Conservation (phyloP, 106 monocot genomes). For the Apostasia ramifera region DNA sequence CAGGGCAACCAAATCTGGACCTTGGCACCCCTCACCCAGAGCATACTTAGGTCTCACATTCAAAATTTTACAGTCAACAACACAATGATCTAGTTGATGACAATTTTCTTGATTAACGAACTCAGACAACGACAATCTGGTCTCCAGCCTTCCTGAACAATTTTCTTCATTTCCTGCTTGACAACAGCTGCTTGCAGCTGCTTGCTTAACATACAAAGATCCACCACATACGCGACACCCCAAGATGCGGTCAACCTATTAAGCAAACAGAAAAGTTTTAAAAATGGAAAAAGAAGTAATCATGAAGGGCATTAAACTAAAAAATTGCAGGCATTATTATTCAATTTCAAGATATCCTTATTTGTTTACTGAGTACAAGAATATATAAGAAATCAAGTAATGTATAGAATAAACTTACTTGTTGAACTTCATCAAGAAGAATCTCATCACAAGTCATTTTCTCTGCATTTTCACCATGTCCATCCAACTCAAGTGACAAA, state of each 20-base stretch:
- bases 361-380: too few relatives aligned
- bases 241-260: constrained; percentile 86
- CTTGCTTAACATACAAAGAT: constrained; percentile 9
- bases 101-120: constrained; percentile 7
- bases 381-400: background rate
- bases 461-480: constrained; percentile 29
- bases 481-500: constrained; percentile 15
- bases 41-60: constrained; percentile 1
- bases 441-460: constrained; percentile 8
- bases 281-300: too few relatives aligned
- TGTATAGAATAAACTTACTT: constrained; percentile 24
- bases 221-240: constrained; percentile 64
- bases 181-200: constrained; percentile 6
- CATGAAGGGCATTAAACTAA: too few relatives aligned
- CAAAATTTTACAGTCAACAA: background rate
- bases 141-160: background rate
- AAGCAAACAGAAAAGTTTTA: constrained; percentile 3
- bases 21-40: constrained; percentile 8
- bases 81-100: constrained; percentile 13
- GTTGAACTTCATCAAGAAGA: constrained; percentile 31
- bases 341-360: too few relatives aligned
- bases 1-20: background rate
- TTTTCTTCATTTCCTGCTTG: background rate
- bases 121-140: constrained; percentile 1
- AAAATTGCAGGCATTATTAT: too few relatives aligned